A percentile compares a stretch with the other conserved stretches of the same genome.
Conservation (phyloP, 495 filamentous ascomycete species). For the Trichoderma gamsii region DNA sequence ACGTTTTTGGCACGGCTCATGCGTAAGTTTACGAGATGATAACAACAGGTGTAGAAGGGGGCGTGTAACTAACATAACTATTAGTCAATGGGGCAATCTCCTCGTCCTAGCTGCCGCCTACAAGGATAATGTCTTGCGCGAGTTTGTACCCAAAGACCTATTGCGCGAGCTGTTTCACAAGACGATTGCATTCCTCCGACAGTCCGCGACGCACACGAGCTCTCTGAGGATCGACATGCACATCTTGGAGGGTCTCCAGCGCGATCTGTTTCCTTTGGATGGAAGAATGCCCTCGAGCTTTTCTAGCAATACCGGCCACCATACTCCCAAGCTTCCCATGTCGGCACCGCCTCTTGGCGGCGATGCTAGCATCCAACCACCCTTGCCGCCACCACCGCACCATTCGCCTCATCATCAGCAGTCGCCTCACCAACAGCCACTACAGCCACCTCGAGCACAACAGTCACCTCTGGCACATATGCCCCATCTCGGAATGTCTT, state of each 20-base stretch:
- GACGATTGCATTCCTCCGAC: conserved; percentile 65
- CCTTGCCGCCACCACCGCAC: neutral
- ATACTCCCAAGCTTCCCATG: conserved; percentile 17
- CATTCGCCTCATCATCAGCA: no score
- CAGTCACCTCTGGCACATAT: no score
- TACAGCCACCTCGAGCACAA: no score
- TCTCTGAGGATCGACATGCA: conserved; percentile 59
- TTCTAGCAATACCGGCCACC: conserved; percentile 34
- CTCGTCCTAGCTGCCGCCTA: conserved; percentile 78
- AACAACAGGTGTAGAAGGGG: neutral
- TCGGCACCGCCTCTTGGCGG: conserved; percentile 4
- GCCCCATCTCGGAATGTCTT: neutral
- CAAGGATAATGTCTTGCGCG: conserved; percentile 48
- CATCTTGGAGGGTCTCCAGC: conserved; percentile 58
- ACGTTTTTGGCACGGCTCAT: conserved; percentile 92
- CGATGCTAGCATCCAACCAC: conserved; percentile 17
- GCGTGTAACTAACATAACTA: conserved; percentile 18
- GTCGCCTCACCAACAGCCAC: no score
- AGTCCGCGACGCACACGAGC: conserved; percentile 57
- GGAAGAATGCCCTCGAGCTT: conserved; percentile 35
- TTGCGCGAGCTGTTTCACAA: conserved; percentile 50
- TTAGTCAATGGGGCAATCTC: conserved; percentile 94
- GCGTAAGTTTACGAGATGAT: conserved; percentile 60
- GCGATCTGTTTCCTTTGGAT: conserved; percentile 38
- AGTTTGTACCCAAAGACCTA: conserved; percentile 43